Evolutionary conservation across 495 filamentous ascomycete species (phyloP), one percentile per base, ranked within the genome.

Genomic region (Hypoxylon lienhwacheense): DNA sequence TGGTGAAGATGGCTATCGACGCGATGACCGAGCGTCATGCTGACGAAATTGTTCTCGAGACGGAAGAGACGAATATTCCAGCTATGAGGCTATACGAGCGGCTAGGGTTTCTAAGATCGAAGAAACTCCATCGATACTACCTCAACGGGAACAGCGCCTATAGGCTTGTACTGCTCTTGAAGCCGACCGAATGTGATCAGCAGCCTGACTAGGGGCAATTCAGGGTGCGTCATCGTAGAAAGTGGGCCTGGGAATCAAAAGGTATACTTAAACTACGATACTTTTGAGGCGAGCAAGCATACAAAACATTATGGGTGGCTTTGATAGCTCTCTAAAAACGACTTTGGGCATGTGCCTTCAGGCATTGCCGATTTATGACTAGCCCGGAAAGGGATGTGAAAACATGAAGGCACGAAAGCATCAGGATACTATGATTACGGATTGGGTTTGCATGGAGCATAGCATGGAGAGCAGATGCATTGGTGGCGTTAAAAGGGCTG

Each of bases 1-100:
- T 99, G 15, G 95, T 97, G 10, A 77, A 85, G 50, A 88, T 86
- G 82, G 90, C 91, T 5, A 93, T 99, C 55, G 90, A 96, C 66
- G 87, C 86, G 25, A 97, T 99, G 95, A 81, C 82, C 17, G 79
- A 79, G 51, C 74, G 85, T 41, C 77, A 89, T 65, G 95, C 95
- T 35, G 91, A 97, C 65, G 95, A 99, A 77, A 85, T 98, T 26
- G 91, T 91, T 6, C 83, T 99, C 31, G 95, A 99, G 77, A 99
- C 95, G 2, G 95, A 99, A 73, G 90, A 92, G 66, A 91, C 86
- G 12, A 99, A 99, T 68, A 84, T 85, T 2, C 88, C 90, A 4
- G 91, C 90, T 5, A 92, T 97, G 75, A 87, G 89, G 47, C 76
- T 99, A 1, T 99, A 99, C 71, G 95, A 97, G 66, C 77, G 91